Conservation (phyloP, 2,329 filamentous ascomycete genomes). For the Cyclaneusma minus region DNA sequence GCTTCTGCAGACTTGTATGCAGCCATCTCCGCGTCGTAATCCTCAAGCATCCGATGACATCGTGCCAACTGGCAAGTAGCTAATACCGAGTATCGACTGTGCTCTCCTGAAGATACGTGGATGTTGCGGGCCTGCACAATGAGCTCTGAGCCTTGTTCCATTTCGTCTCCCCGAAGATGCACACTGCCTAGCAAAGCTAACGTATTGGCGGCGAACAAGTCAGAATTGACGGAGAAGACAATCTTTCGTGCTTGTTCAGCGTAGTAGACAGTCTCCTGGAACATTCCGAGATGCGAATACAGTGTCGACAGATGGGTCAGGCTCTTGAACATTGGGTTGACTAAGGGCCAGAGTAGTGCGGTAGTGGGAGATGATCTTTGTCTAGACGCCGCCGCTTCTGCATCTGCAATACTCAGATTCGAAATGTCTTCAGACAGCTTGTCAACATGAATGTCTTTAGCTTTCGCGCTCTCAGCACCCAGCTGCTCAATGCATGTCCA, state of each 20-base stretch:
- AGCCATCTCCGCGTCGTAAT: constrained; percentile 29
- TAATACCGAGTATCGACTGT: constrained; percentile 28
- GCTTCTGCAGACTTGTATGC: constrained; percentile 31
- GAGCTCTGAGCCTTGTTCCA: constrained; percentile 40
- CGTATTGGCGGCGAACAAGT: constrained; percentile 32
- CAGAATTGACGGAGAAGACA: constrained; percentile 25
- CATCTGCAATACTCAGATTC: constrained; percentile 21
- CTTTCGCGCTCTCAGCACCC: constrained; percentile 7
- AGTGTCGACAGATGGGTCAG: constrained; percentile 61
- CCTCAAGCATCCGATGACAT: constrained; percentile 30
- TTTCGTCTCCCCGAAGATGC: constrained; percentile 40
- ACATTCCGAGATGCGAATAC: constrained; percentile 73
- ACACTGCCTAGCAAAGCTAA: constrained; percentile 38
- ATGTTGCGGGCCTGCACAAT: constrained; percentile 35
- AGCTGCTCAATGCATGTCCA: constrained; percentile 22
- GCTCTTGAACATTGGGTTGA: constrained; percentile 56
- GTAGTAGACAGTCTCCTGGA: constrained; percentile 78
- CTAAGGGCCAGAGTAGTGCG: constrained; percentile 65
- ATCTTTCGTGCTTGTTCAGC: constrained; percentile 71
- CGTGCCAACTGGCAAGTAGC: constrained; percentile 40
- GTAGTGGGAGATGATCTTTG: constrained; percentile 20
- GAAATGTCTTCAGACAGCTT: constrained; percentile 17
- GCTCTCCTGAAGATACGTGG: constrained; percentile 28
- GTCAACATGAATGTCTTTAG: constrained; percentile 11
- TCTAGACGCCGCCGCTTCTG: constrained; percentile 23